Base-by-base conservation (phyloP, 2,329 filamentous ascomycete genomes). In the Epichloe baconii region DNA sequence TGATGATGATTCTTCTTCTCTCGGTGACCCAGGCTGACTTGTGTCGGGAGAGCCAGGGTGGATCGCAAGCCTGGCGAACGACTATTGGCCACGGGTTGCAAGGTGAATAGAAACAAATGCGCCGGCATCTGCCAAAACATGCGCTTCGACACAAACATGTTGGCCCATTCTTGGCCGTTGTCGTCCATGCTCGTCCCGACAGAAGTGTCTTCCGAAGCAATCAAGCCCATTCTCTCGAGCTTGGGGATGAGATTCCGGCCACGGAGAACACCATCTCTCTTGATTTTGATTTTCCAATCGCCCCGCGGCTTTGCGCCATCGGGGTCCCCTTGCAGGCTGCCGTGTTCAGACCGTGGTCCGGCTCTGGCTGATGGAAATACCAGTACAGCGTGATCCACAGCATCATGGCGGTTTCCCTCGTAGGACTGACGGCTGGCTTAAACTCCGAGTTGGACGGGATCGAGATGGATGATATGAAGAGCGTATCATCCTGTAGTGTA, bases 91-190 rank as follows among this genome's bases (percentile, higher is more conserved):
- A 70, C 71, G 0, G 86, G 87, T 46, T 85, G 80, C 31, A 91
- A 74, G 0, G 86, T 88, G 69, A 95, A 95, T 45, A 97, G 79
- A 63, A 95, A 97, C 48, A 95, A 76, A 5, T 88, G 79, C 0
- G 86, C 80, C 42, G 94, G 88, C 3, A 93, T 76, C 69, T 97
- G 93, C 93, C 93, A 98, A 68, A 96, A 98, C 60, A 82, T 82
- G 54, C 79, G 77, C 41, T 82, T 79, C 52, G 83, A 86, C 42
- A 90, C 84, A 64, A 93, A 96, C 84, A 95, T 90, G 48, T 79
- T 72, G 31, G 75, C 74, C 86, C 87, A 95, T 49, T 78, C 81
- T 42, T 82, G 77, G 10, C 78, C 73, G 37, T 75, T 73, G 45
- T 80, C 78, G 48, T 83, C 78, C 43, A 79, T 65, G 38, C 79